A percentile compares a stretch with the other conserved stretches of the same genome.
Evolutionary conservation across 768 basidiomycete genomes (phyloP).

Genomic region (Pisolithus tinctorius): DNA sequence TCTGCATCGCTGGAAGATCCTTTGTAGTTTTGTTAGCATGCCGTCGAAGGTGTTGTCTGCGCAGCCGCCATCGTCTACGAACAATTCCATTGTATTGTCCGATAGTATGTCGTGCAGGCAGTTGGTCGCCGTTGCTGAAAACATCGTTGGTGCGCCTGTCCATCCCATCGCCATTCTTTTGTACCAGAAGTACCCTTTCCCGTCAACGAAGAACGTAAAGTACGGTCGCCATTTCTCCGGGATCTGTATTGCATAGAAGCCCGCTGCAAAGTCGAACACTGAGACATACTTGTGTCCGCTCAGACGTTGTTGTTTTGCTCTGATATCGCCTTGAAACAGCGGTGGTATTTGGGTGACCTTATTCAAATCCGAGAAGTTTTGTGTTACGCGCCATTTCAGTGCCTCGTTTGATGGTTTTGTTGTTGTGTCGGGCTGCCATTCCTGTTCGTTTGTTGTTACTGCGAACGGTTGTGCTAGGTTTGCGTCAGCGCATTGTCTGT

Average conservation of each 20-base stretch:
- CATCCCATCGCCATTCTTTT: too few relatives aligned
- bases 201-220: too few relatives aligned
- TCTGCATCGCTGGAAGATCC: not conserved
- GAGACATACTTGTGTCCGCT: too few relatives aligned
- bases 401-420: not conserved
- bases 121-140: too few relatives aligned
- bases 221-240: too few relatives aligned
- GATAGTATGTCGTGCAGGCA: too few relatives aligned
- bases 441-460: not conserved
- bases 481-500: slow-evolving; percentile 7
- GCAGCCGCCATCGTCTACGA: not conserved
- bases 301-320: too few relatives aligned
- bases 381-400: not conserved
- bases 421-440: not conserved
- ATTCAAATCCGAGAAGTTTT: not conserved
- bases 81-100: too few relatives aligned
- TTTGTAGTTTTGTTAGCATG: not conserved
- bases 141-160: too few relatives aligned
- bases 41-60: not conserved
- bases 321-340: not conserved
- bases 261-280: too few relatives aligned
- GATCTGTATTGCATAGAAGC: too few relatives aligned
- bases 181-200: too few relatives aligned
- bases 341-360: not conserved
- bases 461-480: not conserved